phyloP scores from a whole-genome alignment of 805 yeast genomes.

The Barnettozyma californica region DNA sequence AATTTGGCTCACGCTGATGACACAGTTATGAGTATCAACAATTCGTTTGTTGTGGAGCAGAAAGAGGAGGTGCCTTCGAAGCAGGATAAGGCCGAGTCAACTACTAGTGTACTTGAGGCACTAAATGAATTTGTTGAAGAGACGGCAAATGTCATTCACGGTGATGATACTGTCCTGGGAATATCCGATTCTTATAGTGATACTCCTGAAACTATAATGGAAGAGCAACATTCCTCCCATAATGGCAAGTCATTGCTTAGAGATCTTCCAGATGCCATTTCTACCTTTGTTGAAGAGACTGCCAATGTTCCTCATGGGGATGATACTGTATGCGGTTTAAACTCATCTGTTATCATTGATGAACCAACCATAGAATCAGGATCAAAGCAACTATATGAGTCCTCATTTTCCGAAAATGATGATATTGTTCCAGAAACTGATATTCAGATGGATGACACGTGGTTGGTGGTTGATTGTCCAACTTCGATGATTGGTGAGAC shows the following conservation, averaged over 20 bases:
- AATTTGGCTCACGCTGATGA: not conserved
- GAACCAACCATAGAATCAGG: not conserved
- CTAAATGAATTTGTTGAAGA: not conserved
- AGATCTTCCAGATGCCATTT: not conserved
- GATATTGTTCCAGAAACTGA: not conserved
- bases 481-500: not conserved
- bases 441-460: not conserved
- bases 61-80: not conserved
- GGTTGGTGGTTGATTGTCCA: not conserved
- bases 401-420: not conserved
- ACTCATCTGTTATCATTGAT: not conserved
- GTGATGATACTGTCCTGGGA: not conserved
- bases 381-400: not conserved
- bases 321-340: not conserved
- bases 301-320: constrained; percentile 2
- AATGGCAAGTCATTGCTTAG: not conserved
- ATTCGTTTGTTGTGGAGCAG: not conserved
- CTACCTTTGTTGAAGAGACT: constrained; percentile 7
- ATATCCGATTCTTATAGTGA: not conserved
- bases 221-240: not conserved
- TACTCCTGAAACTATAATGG: not conserved
- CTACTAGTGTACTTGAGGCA: not conserved
- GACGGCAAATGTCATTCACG: not conserved
- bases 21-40: not conserved
- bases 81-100: not conserved